These are phyloP conservation scores for Neonectria hederae DNA, from an alignment of 2,329 filamentous ascomycete species.

Conservation along the genomic window DNA sequence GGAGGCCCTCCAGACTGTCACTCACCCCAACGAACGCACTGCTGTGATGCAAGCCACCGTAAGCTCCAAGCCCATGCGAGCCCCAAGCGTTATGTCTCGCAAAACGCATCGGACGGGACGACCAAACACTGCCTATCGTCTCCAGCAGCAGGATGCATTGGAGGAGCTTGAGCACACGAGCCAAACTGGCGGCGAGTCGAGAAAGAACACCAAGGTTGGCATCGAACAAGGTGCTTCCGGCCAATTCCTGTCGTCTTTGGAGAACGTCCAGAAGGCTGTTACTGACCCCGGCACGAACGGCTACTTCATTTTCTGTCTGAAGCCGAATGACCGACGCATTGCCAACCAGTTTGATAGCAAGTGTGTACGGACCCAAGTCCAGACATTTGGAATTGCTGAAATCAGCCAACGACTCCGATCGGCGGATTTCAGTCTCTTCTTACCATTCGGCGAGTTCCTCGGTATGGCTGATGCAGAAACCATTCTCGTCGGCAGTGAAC, in stretches of 20 bases:
- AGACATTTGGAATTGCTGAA: slow-evolving; percentile 95
- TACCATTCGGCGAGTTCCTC: slow-evolving; percentile 95
- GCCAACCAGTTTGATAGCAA: slow-evolving; percentile 99
- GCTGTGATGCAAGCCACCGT: slow-evolving; percentile 97
- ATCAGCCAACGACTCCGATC: slow-evolving; percentile 93
- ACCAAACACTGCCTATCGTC: slow-evolving; percentile 48
- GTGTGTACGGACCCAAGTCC: slow-evolving; percentile 92
- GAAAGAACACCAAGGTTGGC: slow-evolving; percentile 54
- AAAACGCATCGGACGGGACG: slow-evolving; percentile 64
- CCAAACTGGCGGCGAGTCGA: slow-evolving; percentile 57
- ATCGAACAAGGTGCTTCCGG: slow-evolving; percentile 87
- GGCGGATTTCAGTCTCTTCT: slow-evolving; percentile 93
- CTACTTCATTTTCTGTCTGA: slow-evolving; percentile 97
- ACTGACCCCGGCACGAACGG: slow-evolving; percentile 85
- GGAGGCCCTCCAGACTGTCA: slow-evolving; percentile 88
- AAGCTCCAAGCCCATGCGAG: slow-evolving; percentile 91
- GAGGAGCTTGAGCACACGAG: slow-evolving; percentile 61
- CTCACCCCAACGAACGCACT: slow-evolving; percentile 89
- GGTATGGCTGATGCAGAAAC: slow-evolving; percentile 86
- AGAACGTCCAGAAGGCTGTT: slow-evolving; percentile 90
- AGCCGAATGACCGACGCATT: slow-evolving; percentile 95
- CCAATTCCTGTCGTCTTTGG: slow-evolving; percentile 88
- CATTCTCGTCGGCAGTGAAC: slow-evolving; percentile 88
- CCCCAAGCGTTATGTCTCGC: slow-evolving; percentile 89
- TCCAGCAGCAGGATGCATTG: slow-evolving; percentile 53